Conservation (phyloP, 768 basidiomycete species). For the Cubamyces lactineus region DNA sequence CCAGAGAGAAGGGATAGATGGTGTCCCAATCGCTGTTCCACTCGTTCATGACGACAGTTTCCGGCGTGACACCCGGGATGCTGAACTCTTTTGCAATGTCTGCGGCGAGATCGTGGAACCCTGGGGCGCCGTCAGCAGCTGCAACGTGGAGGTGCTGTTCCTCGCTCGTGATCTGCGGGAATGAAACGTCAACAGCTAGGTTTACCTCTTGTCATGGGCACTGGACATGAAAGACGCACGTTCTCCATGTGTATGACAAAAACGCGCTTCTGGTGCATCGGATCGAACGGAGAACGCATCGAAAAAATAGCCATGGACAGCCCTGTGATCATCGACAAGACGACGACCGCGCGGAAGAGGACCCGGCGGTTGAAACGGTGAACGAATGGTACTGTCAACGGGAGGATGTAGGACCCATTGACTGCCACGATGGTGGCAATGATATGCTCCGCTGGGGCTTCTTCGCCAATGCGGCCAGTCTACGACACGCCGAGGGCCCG, state of each 20-base stretch:
- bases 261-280: slow-evolving; percentile 83
- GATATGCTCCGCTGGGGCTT: slow-evolving; percentile 87
- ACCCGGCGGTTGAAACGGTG: slow-evolving; percentile 62
- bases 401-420: slow-evolving; percentile 58
- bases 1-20: slow-evolving; percentile 79
- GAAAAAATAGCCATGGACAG: slow-evolving; percentile 64
- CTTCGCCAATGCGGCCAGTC: slow-evolving; percentile 83
- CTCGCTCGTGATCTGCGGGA: slow-evolving; percentile 62
- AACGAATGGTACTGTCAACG: slow-evolving; percentile 68
- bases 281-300: slow-evolving; percentile 68
- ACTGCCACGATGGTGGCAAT: slow-evolving; percentile 76
- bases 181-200: slow-evolving; percentile 6
- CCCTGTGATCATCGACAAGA: slow-evolving; percentile 50
- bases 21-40: slow-evolving; percentile 89
- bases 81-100: slow-evolving; percentile 67
- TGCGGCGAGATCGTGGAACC: slow-evolving; percentile 62
- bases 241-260: slow-evolving; percentile 88
- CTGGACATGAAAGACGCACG: slow-evolving; percentile 47
- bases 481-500: slow-evolving; percentile 34
- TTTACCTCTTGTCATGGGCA: neutral
- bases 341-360: slow-evolving; percentile 45
- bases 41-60: slow-evolving; percentile 65
- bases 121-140: slow-evolving; percentile 80
- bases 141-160: slow-evolving; percentile 82
- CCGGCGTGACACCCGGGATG: slow-evolving; percentile 41